Conservation (phyloP, 805 yeast species). For the Ogataea nakhonphanomensis region DNA sequence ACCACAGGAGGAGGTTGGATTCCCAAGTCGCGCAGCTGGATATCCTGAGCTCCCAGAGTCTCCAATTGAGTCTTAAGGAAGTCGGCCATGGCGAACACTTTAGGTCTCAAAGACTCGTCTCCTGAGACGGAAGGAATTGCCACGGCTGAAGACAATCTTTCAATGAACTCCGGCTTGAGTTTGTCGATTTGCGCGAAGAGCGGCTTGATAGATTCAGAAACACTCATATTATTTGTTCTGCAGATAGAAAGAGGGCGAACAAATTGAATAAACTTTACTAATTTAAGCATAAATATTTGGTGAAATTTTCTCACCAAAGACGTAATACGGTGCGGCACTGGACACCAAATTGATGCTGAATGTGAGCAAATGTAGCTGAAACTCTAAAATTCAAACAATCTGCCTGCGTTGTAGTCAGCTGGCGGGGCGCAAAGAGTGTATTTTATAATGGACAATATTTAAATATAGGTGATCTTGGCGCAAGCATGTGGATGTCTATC, state of each 20-base stretch:
- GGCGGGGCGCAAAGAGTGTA: too few relatives aligned
- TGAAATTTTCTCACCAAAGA: not conserved
- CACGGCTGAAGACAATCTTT: constrained; percentile 77
- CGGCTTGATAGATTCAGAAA: constrained; percentile 31
- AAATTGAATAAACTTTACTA: not conserved
- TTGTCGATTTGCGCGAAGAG: constrained; percentile 63
- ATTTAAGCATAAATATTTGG: constrained; percentile 5
- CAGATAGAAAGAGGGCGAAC: constrained; percentile 10
- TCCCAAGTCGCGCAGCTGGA: constrained; percentile 81
- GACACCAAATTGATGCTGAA: not conserved
- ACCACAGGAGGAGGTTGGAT: constrained; percentile 88
- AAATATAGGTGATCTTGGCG: too few relatives aligned
- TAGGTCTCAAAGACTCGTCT: constrained; percentile 83
- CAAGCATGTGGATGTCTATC: too few relatives aligned
- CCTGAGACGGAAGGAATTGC: constrained; percentile 93
- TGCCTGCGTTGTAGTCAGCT: too few relatives aligned
- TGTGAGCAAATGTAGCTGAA: not conserved
- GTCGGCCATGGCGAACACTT: constrained; percentile 86
- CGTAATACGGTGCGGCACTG: not conserved
- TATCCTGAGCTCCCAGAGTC: constrained; percentile 73
- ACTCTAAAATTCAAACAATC: too few relatives aligned
- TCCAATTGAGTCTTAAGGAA: constrained; percentile 70
- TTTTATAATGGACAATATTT: too few relatives aligned
- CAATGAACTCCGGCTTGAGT: constrained; percentile 70
- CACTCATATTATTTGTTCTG: constrained; percentile 18